Conservation (phyloP, 2,329 filamentous ascomycete genomes). For the Zelopaecilomyces penicillatus region DNA sequence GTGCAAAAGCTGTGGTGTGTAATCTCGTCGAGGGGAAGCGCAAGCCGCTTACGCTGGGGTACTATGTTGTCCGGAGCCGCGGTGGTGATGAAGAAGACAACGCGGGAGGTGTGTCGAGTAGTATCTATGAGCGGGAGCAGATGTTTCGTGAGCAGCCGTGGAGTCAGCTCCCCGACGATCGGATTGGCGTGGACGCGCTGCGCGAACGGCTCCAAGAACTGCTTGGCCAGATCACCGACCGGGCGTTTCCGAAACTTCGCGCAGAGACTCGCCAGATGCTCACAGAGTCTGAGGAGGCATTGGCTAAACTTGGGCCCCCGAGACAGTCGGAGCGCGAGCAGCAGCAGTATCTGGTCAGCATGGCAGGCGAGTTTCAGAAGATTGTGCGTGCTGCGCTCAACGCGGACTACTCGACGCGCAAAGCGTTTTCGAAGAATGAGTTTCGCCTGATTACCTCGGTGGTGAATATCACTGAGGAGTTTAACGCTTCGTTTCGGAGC, state of each 20-base stretch:
- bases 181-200: constrained; percentile 28
- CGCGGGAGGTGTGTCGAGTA: constrained; percentile 12
- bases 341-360: constrained; percentile 23
- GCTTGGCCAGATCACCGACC: constrained; percentile 31
- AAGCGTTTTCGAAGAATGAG: constrained; percentile 19
- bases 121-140: constrained; percentile 20
- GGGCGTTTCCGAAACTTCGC: constrained; percentile 27
- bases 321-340: constrained; percentile 24
- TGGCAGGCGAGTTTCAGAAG: constrained; percentile 22
- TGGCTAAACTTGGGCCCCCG: constrained; percentile 11
- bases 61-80: constrained; percentile 41
- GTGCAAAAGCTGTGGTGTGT: constrained; percentile 28
- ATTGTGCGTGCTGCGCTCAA: constrained; percentile 25
- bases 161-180: constrained; percentile 18
- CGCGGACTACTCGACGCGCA: constrained; percentile 25
- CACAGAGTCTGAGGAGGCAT: constrained; percentile 5
- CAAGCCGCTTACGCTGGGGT: constrained; percentile 35
- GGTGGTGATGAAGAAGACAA: constrained; percentile 29
- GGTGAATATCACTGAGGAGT: constrained; percentile 28
- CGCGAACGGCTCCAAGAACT: constrained; percentile 27
- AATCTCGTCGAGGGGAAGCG: constrained; percentile 34
- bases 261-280: constrained; percentile 18
- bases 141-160: constrained; percentile 33
- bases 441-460: constrained; percentile 32
- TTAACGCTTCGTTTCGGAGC: constrained; percentile 19